Evolutionary conservation across 2,329 filamentous ascomycete species (phyloP).

Genomic region (Grosmannia clavigera): DNA sequence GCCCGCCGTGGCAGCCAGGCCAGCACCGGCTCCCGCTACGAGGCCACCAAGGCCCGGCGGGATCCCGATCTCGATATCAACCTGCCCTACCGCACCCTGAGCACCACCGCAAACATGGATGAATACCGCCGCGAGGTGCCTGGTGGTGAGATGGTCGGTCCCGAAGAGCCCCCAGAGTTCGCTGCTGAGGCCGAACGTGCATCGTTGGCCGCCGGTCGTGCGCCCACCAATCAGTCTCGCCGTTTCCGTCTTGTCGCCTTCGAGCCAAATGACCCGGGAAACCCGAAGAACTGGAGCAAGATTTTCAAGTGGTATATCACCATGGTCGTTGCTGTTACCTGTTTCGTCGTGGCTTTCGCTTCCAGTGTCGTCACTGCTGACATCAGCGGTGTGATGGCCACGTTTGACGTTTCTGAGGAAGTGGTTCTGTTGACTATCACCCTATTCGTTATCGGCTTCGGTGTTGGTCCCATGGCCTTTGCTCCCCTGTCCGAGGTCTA

Average conservation of each 20-base stretch:
- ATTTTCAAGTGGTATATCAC: constrained; percentile 72
- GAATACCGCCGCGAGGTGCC: constrained; percentile 47
- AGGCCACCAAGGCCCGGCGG: constrained; percentile 14
- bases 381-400: constrained; percentile 47
- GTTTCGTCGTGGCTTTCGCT: constrained; percentile 60
- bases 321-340: constrained; percentile 68
- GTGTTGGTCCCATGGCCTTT: constrained; percentile 67
- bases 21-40: neutral
- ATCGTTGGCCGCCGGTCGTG: constrained; percentile 4
- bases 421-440: constrained; percentile 61
- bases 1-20: constrained; percentile 1
- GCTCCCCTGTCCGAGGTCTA: constrained; percentile 67
- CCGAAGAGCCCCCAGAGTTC: constrained; percentile 30
- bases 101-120: constrained; percentile 35
- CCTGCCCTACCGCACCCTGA: constrained; percentile 45
- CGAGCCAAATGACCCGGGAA: constrained; percentile 56
- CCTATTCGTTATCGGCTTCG: constrained; percentile 72
- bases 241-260: constrained; percentile 50
- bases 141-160: constrained; percentile 37
- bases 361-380: constrained; percentile 71
- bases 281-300: constrained; percentile 80
- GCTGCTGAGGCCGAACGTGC: constrained; percentile 37
- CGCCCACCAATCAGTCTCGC: constrained; percentile 12
- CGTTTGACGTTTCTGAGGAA: constrained; percentile 59
- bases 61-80: constrained; percentile 24